A percentile compares a stretch with the other conserved stretches of the same genome.
Conservation (phyloP, 306 rosid species). For the Cucumis hystrix region DNA sequence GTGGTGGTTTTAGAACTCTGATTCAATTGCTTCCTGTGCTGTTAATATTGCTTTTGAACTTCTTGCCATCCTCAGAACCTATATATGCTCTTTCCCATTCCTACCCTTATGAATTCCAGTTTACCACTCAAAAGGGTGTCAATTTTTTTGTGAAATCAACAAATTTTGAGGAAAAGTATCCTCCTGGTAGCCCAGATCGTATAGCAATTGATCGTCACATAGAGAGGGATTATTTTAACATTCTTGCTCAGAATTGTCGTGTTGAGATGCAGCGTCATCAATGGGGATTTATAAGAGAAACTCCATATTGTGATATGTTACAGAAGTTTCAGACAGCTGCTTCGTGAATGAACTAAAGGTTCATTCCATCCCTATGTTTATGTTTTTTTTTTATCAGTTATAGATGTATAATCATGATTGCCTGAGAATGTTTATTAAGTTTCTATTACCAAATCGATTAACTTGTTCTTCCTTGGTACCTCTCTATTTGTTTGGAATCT, state of each 20-base stretch:
- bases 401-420: conserved; percentile 1
- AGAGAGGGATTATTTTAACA: conserved; percentile 63
- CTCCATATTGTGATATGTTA: conserved; percentile 79
- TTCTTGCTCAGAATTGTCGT: conserved; percentile 72
- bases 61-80: conserved; percentile 81
- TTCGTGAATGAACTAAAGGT: conserved; percentile 31
- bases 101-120: conserved; percentile 54
- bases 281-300: conserved; percentile 78
- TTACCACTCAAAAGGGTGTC: conserved; percentile 58
- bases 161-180: conserved; percentile 58
- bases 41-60: conserved; percentile 49
- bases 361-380: conserved; percentile 4
- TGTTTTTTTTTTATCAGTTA: neutral
- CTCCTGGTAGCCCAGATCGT: conserved; percentile 29
- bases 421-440: neutral
- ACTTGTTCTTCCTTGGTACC: neutral
- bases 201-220: conserved; percentile 31
- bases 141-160: conserved; percentile 68
- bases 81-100: conserved; percentile 40
- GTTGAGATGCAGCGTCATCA: conserved; percentile 82
- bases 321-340: conserved; percentile 35
- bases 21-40: conserved; percentile 71
- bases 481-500: neutral
- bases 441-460: neutral
- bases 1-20: conserved; percentile 45